Evolutionary conservation across 2,329 filamentous ascomycete species (phyloP).

Genomic region (Diaporthe aspalathi): DNA sequence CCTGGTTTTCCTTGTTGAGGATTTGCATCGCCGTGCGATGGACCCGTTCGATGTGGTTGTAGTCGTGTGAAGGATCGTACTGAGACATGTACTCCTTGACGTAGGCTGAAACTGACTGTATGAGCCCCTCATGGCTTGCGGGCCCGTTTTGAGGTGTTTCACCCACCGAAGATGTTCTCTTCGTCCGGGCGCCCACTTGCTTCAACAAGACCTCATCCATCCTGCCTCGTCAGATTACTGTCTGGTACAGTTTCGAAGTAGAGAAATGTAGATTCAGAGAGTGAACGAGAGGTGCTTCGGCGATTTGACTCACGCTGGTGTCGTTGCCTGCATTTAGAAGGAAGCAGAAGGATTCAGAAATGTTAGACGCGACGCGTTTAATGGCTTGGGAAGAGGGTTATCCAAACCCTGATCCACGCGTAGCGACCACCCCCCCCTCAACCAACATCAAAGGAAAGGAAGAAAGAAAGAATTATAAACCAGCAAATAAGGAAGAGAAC

Average conservation of each 20-base stretch:
- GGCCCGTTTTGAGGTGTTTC: neutral
- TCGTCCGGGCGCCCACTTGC: neutral
- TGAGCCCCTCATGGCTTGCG: conserved; percentile 49
- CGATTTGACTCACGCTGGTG: neutral
- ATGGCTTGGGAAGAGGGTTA: neutral
- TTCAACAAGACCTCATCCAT: conserved; percentile 25
- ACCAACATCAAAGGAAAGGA: no score
- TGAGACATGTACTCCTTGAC: conserved; percentile 78
- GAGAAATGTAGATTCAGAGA: neutral
- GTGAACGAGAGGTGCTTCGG: neutral
- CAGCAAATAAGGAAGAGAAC: no score
- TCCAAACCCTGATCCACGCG: conserved; percentile 24
- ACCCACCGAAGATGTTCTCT: neutral
- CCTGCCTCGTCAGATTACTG: neutral
- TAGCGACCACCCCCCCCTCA: no score
- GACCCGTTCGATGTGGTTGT: conserved; percentile 84
- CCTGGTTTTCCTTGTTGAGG: conserved; percentile 59
- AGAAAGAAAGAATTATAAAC: no score
- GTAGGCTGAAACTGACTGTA: conserved; percentile 68
- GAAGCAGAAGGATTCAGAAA: neutral
- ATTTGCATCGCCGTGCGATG: conserved; percentile 76
- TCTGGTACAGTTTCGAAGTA: neutral
- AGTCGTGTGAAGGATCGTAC: conserved; percentile 91
- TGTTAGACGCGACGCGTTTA: conserved; percentile 13
- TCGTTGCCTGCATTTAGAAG: neutral